Base-by-base conservation (phyloP, 176 grass and related monocot species). In the Cenchrus purpureus region DNA sequence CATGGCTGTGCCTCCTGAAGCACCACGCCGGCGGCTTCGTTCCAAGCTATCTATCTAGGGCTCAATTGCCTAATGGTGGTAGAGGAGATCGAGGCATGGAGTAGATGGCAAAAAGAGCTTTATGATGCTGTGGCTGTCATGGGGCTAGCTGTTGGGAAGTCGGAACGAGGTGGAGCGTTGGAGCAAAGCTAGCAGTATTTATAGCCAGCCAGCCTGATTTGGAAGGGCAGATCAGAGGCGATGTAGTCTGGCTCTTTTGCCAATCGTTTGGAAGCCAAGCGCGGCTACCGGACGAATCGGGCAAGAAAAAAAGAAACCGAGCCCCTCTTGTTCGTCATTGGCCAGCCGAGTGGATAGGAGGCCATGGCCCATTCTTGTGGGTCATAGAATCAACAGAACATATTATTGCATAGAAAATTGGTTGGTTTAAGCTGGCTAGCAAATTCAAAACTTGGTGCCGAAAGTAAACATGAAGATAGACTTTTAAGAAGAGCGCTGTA, bases 191-290 rank as follows among this genome's bases (percentile, higher is more conserved):
- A 31, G 69, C 25, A 22, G 57, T 58, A 91, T 84, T 91, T 91
- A 91, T 91, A 91, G 89, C 14, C 29, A 65, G 4, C 53, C 8
- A 55, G 42, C 20, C 59, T 64, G 65, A 71, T 73, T n/a, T 73
- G 61, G 73, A 73, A 68, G 65, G 79, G 67, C 71, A 71, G 25
- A 25, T 25, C 25, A 25, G 63, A 46, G 45, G 45, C 45, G 45
- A 1, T 64, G 68, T 8, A 52, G 42, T 58, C 49, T 51, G 71
- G 48, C 43, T 45, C 64, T 78, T 78, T 50, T 29, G 75, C 68
- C 51, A 20, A 53, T 52, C 76, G 77, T 82, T 80, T 48, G 76
- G 44, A 79, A 86, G 55, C 54, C 65, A 42, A 51, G 54, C 37
- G 44, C 76, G 45, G 62, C 79, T 29, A 70, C 73, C 73, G 16